Percentiles rank a stretch among this genome's conserved stretches.
phyloP scores from a whole-genome alignment of 495 filamentous ascomycete genomes.

The Penicillium salamii region DNA sequence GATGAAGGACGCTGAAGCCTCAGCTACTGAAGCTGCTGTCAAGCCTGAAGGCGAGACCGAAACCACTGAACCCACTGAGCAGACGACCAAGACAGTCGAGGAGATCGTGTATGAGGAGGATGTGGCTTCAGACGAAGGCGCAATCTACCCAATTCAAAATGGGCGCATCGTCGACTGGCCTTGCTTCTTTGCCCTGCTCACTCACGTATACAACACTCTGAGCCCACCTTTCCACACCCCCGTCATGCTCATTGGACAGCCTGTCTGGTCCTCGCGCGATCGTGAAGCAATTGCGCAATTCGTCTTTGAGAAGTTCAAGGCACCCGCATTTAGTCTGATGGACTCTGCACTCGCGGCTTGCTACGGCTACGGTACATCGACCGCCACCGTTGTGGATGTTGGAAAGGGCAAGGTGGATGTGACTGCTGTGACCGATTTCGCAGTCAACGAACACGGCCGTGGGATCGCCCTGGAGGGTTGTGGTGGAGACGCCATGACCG shows the following conservation, averaged over 20 bases:
- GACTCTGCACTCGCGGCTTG: constrained; percentile 78
- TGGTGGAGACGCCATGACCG: constrained; percentile 89
- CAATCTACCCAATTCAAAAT: constrained; percentile 78
- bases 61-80: constrained; percentile 16
- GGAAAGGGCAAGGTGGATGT: constrained; percentile 89
- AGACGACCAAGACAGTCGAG: constrained; percentile 29
- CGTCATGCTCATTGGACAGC: constrained; percentile 81
- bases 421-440: constrained; percentile 78
- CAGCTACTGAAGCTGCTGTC: constrained; percentile 10
- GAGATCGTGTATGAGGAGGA: constrained; percentile 80
- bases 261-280: constrained; percentile 80
- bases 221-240: constrained; percentile 92
- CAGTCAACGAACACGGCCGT: constrained; percentile 59
- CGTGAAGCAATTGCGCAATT: constrained; percentile 83
- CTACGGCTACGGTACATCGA: constrained; percentile 76
- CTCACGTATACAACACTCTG: constrained; percentile 80
- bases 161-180: constrained; percentile 87
- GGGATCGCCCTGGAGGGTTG: constrained; percentile 62
- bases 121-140: constrained; percentile 79
- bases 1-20: constrained; percentile 33
- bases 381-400: constrained; percentile 82
- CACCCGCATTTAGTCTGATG: constrained; percentile 81
- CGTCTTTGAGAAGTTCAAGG: constrained; percentile 95
- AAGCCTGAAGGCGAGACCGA: constrained; percentile 16
- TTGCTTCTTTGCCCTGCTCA: constrained; percentile 87